Evolutionary conservation across 352 stramenopile genomes (phyloP).

Genomic region (Phytophthora capsici): DNA sequence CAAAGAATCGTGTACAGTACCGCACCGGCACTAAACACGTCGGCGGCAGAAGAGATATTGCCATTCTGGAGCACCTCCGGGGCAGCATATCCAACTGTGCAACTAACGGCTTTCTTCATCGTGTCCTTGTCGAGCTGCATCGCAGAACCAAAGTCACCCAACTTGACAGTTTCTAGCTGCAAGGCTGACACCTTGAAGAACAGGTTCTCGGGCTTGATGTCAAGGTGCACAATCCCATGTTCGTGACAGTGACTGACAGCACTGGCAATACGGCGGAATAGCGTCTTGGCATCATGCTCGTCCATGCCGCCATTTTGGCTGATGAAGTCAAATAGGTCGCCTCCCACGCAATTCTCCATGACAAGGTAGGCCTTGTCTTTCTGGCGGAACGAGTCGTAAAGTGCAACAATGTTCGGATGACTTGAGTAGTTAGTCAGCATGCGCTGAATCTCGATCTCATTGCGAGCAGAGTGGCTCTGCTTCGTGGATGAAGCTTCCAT

Average conservation of each 20-base stretch:
- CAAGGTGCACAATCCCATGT: conserved; percentile 70
- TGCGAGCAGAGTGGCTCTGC: conserved; percentile 50
- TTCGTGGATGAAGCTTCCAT: conserved; percentile 61
- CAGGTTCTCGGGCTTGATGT: conserved; percentile 85
- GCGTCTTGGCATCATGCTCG: conserved; percentile 49
- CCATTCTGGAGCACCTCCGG: conserved; percentile 66
- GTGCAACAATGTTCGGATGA: conserved; percentile 69
- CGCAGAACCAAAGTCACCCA: conserved; percentile 78
- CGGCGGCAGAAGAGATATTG: conserved; percentile 62
- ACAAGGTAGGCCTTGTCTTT: conserved; percentile 71
- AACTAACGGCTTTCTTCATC: conserved; percentile 53
- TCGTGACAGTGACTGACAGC: conserved; percentile 65
- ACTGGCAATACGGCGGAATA: conserved; percentile 62
- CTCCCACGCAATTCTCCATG: conserved; percentile 66
- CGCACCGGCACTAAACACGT: conserved; percentile 79
- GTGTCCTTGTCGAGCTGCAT: conserved; percentile 48
- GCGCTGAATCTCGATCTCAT: conserved; percentile 72
- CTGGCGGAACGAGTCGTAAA: conserved; percentile 71
- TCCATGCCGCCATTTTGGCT: conserved; percentile 59
- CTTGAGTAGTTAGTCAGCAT: conserved; percentile 74
- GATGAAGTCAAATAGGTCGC: conserved; percentile 70
- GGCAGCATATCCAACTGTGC: conserved; percentile 79
- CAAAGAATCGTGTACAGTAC: conserved; percentile 74
- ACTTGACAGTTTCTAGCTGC: conserved; percentile 61
- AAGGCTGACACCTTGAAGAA: conserved; percentile 65